Percentiles rank a stretch among this genome's conserved stretches.
Conservation (phyloP, 2,329 filamentous ascomycete species). For the Diaporthe sp. region DNA sequence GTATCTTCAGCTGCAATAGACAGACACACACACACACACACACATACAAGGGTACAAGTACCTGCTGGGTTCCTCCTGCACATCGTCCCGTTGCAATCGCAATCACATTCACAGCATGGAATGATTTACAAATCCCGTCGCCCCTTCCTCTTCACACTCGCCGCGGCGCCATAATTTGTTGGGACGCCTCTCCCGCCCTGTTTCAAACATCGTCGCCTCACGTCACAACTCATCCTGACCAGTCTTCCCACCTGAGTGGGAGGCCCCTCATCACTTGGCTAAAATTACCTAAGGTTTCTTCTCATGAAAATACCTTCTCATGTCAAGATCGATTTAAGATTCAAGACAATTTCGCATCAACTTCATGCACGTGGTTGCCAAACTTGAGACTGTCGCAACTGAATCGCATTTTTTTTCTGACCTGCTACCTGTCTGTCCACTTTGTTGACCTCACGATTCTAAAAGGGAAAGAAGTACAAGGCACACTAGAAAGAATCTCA, state of each 20-base stretch:
- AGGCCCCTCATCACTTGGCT: neutral
- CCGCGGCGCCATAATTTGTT: conserved; percentile 27
- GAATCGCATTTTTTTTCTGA: neutral
- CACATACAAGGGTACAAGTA: conserved; percentile 21
- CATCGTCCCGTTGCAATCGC: conserved; percentile 11
- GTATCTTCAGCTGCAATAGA: conserved; percentile 12
- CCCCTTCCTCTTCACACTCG: neutral
- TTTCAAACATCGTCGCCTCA: conserved; percentile 23
- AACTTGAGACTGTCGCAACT: neutral
- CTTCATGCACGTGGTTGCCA: neutral
- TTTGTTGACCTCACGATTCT: neutral
- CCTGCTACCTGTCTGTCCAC: neutral
- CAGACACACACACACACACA: neutral
- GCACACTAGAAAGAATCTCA: neutral
- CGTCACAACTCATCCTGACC: neutral
- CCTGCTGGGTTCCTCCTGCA: conserved; percentile 17
- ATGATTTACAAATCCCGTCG: conserved; percentile 1
- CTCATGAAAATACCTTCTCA: neutral
- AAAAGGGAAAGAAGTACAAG: neutral
- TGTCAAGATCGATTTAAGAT: neutral
- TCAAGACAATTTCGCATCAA: neutral
- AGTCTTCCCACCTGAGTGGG: neutral
- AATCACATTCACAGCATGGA: neutral
- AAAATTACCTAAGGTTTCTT: neutral
- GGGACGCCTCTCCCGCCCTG: conserved; percentile 14